Evolutionary conservation across 2,329 filamentous ascomycete species (phyloP), one percentile per base, ranked within the genome.

Genomic region (Plectosphaerella plurivora): DNA sequence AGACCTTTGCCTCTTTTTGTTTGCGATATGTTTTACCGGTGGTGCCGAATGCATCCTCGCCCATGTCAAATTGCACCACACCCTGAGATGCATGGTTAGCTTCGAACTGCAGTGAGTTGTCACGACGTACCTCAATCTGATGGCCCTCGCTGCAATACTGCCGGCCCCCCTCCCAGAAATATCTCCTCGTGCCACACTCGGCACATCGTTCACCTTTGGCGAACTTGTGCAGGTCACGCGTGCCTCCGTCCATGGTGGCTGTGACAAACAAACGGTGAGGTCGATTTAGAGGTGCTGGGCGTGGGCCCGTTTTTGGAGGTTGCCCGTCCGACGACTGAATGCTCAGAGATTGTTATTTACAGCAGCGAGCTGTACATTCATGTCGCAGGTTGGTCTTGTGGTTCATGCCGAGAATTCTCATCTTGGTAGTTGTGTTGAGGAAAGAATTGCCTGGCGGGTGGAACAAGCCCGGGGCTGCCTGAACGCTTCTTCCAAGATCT

Each of bases 101-200:
- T 28, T 25, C 15, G n/a, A 25, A 7, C 39, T 9, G 24, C n/a
- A n/a, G 14, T 9, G 41, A 18, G 14, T 35, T 10, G 46, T 41
- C 20, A 11, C 12, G 11, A 55, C 68, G 55, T 71, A 89, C 88
- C 71, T 90, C 84, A 60, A 92, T 85, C 59, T 86, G 83, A 73
- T 95, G 91, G 33, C 90, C 90, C 59, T 89, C 86, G 57, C 86
- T 78, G 68, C 91, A 96, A 67, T 89, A 95, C 56, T 86, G 83
- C 53, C 86, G 80, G 4, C 90, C 89, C 68, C 88, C 88, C 59
- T 91, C 84, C 33, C 86, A 74, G 63, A 89, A 88, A 72, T 87
- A 91, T 56, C 81, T 80, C 42, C 78, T 79, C 49, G 88, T 87
- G 54, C 87, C 86, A 65, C 91, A 96, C 61, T 82, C 77, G 36